Base-by-base conservation (phyloP, 345 rosid species). In the Euphorbia lathyris region DNA sequence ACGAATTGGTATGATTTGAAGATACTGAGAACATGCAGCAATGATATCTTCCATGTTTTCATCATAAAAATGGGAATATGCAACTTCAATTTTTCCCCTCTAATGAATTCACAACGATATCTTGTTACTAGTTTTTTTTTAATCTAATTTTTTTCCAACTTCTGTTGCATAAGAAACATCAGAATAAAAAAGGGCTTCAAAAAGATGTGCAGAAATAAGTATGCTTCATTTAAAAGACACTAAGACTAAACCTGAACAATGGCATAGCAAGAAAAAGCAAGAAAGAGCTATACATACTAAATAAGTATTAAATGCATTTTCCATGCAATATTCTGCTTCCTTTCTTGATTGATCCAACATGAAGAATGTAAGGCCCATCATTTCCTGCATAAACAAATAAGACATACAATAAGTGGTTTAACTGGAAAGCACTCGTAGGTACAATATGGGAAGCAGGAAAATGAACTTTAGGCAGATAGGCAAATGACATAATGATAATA, bases 321-420 rank as follows among this genome's bases (percentile, higher is more conserved):
- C 99, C 98, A 95, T 95, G 90, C 93, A 89, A 78, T 90, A 84
- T 79, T 95, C 96, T 23, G 96, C 89, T 62, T 95, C 99, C 82
- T 92, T 92, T 83, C 87, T 82, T 65, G 98, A 89, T 77, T 92
- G 98, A 85, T 95, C 96, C 88, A 88, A 81, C 92, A 95, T 79
- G 82, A 95, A 95, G 79, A 80, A 92, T 30, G 96, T 61, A 74
- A 92, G 90, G 55, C 92, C 99, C 91, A 86, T 92, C 96, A 95
- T 95, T 88, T 95, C 99, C 99, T 95, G 81, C 84, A 70, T 67
- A 71, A 80, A 76, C 22, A 61, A 76, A 38, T 32, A 56, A 71
- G 17, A 36, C 32, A 69, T 66, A 62, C 65, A 17, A 63, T 38
- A 32, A 69, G 73, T 30, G 60, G 40, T 23, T 58, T 63, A 68